Base-by-base conservation (phyloP, 192 early-diverging fungal species). In the Oehlia diaphana region DNA sequence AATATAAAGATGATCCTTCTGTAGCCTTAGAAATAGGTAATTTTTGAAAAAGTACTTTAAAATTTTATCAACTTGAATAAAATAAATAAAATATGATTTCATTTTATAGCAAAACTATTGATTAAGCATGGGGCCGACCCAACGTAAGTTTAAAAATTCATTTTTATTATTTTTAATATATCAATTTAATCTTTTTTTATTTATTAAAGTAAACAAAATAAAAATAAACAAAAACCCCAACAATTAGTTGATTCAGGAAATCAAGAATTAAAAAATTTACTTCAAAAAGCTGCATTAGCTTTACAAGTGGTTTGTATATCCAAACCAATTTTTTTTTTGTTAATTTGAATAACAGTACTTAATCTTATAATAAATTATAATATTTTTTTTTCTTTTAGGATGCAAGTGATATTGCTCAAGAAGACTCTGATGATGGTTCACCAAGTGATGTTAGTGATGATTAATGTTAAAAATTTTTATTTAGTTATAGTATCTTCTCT, bases 11-110 rank as follows among this genome's bases (percentile, higher is more conserved):
- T 26, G 89, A 90, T 77, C 83, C 87, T 19, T 86, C 89, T 16
- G 78, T 80, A 19, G 89, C 89, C 16, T 81, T 92, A n/a, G 86
- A 85, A 14, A 92, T 93, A 72, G 90, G 77, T 79, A 79, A 23
- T 44, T 74, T 61, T 44, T n/a, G 12, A 70, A 21, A 58, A 58
- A 8, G 39, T 42, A 8, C 7, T 42, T 42, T 42, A n/a, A 14
- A 9, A 61, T 76, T 35, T 35, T 23, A 39, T 21, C 33, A 63
- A 76, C 7, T 26, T 5, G 33, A 53, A 35, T 31, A 23, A 4
- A 26, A 23, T 2, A 21, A 14, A 21, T 42, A 42, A 47, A 47
- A 42, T 33, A 26, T 23, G 44, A 23, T 39, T 44, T 35, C 39
- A 42, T 42, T 0, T 66, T 23, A 39, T 44, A 79, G 77, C 71